phyloP scores from a whole-genome alignment of 2,329 filamentous ascomycete genomes.

The Alternaria ethzedia region DNA sequence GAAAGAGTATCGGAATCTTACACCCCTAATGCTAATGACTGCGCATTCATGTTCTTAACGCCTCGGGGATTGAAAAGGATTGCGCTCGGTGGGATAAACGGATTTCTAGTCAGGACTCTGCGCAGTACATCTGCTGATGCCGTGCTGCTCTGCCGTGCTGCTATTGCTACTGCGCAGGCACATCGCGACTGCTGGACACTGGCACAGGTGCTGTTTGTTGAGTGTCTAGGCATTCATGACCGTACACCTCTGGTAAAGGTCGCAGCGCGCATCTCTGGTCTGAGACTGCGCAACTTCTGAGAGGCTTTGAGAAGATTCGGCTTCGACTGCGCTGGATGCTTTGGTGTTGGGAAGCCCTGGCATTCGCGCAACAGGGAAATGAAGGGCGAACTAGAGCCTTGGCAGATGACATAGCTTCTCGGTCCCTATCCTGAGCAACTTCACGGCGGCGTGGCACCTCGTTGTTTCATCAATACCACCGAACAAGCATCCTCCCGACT shows the following conservation, averaged over 20 bases:
- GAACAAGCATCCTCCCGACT: not conserved
- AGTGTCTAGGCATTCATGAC: not conserved
- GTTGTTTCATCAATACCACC: conserved; percentile 7
- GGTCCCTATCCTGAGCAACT: not conserved
- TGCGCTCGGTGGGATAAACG: not conserved
- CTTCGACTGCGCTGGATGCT: not conserved
- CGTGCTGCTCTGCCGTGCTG: not conserved
- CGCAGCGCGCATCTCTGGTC: not conserved
- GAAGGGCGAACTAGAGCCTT: conserved; percentile 10
- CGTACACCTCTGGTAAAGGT: not conserved
- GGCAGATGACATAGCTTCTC: conserved; percentile 1
- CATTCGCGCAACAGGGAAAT: not conserved
- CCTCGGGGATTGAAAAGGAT: not conserved
- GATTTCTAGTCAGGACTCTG: not conserved
- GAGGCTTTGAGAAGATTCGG: not conserved
- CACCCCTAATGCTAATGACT: not conserved
- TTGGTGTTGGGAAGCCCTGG: not conserved
- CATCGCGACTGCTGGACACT: not conserved
- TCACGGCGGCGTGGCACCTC: not conserved
- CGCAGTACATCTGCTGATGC: not conserved
- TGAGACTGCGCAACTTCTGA: not conserved
- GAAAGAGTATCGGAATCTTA: not conserved
- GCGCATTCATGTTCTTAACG: not conserved
- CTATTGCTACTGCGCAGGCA: not conserved
- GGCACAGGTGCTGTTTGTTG: not conserved